Evolutionary conservation across 2,329 filamentous ascomycete species (phyloP), one percentile per base, ranked within the genome.

Genomic region (Pseudocercospora vitis): DNA sequence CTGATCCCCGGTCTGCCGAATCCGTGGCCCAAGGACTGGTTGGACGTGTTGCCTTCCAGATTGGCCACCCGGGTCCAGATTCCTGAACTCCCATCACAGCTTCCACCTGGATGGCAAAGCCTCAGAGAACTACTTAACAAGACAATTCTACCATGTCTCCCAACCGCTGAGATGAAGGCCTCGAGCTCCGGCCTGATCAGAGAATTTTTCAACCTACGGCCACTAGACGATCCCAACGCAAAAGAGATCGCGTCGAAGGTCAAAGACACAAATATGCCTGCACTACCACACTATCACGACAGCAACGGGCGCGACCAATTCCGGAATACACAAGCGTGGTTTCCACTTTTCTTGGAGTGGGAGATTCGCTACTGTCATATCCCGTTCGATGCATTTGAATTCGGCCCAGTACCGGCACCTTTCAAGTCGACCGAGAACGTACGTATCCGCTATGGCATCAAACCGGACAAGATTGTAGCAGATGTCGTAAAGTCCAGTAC

Each of bases 311-410:
- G 37, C 7, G 48, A 51, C 26, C 14, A 29, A 4, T 51, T 24
- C 24, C 23, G 32, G 18, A 31, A 37, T 12, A 37, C 16, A 7
- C 51, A 53, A 40, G 32, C 51, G 12, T 53, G 44, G 44, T 53
- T 53, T n/a, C 52, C 52, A 8, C 35, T 50, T 12, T 55, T 50
- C 37, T 18, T 55, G 7, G 52, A 55, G 29, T 55, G 47, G 47
- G 52, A 55, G 24, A 24, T 29, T 5, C 14, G 29, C 2, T 55
- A 55, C 40, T 35, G 33, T 21, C 52, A 55, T 11, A 18, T 55
- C 16, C 52, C 52, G 2, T 55, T 26, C 24, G 23, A 35, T 21
- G 45, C 8, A 3, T 50, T 39, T 46, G 26, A 45, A 6, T 50
- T 50, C 29, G 19, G 28, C 3, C 19, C 21, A n/a, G 45, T 48